These are phyloP conservation scores for Conticribra guillardii DNA, from an alignment of 108 stramenopile genomes.

Conservation along the genomic window DNA sequence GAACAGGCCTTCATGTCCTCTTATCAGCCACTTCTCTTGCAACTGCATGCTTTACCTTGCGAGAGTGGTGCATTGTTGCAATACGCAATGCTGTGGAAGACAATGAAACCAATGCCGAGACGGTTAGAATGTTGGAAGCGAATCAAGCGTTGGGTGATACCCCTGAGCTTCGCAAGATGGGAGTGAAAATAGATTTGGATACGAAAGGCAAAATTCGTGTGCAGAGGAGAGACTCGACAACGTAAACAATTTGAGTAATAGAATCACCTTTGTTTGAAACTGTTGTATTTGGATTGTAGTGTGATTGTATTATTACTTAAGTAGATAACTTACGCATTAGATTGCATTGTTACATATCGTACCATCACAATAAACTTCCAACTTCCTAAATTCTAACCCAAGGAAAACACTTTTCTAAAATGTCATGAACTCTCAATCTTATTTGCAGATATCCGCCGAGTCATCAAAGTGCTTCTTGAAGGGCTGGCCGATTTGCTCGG, in stretches of 20 bases:
- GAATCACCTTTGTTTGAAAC: too few relatives aligned
- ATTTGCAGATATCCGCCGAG: neutral
- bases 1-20: slow-evolving; percentile 78
- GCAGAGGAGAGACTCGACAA: slow-evolving; percentile 13
- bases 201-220: slow-evolving; percentile 68
- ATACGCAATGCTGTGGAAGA: slow-evolving; percentile 79
- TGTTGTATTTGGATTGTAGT: too few relatives aligned
- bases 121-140: slow-evolving; percentile 71
- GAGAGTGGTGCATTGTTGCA: slow-evolving; percentile 88
- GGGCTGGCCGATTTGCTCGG: neutral
- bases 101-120: slow-evolving; percentile 67
- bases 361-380: too few relatives aligned
- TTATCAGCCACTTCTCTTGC: slow-evolving; percentile 78
- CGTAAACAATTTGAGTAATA: too few relatives aligned
- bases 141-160: slow-evolving; percentile 65
- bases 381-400: too few relatives aligned
- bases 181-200: slow-evolving; percentile 71
- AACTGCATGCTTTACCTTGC: slow-evolving; percentile 77
- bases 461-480: neutral
- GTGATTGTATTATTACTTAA: too few relatives aligned
- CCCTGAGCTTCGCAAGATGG: slow-evolving; percentile 64
- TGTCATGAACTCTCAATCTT: too few relatives aligned
- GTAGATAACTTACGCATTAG: too few relatives aligned
- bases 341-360: too few relatives aligned
- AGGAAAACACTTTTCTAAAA: too few relatives aligned